phyloP scores from a whole-genome alignment of 2,329 filamentous ascomycete genomes.

The Talaromyces piceae region DNA sequence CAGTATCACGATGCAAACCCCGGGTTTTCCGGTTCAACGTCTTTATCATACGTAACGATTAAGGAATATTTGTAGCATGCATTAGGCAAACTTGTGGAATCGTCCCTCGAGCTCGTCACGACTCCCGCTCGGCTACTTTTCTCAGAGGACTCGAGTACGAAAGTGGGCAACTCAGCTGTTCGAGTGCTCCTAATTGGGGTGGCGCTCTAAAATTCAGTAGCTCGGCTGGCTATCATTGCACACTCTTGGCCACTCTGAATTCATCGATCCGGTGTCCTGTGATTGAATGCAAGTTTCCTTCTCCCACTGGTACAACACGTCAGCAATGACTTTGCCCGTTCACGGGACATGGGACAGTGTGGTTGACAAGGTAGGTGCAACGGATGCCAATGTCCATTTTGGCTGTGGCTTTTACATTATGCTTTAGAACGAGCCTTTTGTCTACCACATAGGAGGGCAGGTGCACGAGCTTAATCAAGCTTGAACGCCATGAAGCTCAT shows the following conservation, averaged over 20 bases:
- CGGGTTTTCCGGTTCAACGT: not conserved
- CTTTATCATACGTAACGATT: not conserved
- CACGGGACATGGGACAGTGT: not conserved
- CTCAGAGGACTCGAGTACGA: not conserved
- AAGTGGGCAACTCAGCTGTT: not conserved
- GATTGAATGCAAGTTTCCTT: not conserved
- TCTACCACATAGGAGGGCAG: too few species aligned
- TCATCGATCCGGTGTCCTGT: not conserved
- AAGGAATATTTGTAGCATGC: not conserved
- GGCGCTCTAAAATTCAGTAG: not conserved
- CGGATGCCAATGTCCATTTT: not conserved
- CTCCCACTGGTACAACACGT: not conserved
- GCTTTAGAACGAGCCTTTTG: too few species aligned
- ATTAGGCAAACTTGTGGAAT: not conserved
- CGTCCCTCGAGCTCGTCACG: not conserved
- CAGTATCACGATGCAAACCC: not conserved
- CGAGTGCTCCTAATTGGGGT: not conserved
- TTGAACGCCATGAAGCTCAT: too few species aligned
- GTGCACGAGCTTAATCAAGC: too few species aligned
- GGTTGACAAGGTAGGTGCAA: not conserved
- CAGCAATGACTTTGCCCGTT: not conserved
- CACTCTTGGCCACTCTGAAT: not conserved
- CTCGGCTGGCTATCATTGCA: not conserved
- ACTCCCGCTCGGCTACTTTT: not conserved
- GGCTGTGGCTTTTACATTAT: not conserved